phyloP scores from a whole-genome alignment of 2,329 filamentous ascomycete genomes.

The Phaeosphaeria sp. region DNA sequence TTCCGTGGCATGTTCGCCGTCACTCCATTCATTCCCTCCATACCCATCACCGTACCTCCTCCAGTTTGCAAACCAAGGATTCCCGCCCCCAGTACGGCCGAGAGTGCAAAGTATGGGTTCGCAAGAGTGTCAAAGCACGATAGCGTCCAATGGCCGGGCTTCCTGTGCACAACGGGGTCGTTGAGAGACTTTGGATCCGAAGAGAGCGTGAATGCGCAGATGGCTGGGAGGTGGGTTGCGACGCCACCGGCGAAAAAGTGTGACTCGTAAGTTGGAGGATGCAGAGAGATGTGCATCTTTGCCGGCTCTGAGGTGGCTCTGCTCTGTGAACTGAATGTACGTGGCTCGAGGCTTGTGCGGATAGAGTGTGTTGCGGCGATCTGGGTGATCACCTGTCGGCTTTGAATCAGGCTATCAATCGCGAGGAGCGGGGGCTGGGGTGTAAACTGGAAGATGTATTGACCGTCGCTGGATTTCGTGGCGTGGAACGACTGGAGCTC shows the following conservation, averaged over 20 bases:
- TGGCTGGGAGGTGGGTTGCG: constrained; percentile 67
- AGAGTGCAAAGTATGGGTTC: constrained; percentile 76
- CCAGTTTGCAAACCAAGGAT: constrained; percentile 59
- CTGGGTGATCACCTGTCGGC: constrained; percentile 72
- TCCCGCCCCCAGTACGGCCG: constrained; percentile 67
- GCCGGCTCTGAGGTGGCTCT: constrained; percentile 66
- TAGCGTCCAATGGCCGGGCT: constrained; percentile 75
- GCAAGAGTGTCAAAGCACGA: constrained; percentile 80
- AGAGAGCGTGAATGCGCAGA: constrained; percentile 72
- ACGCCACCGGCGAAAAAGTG: constrained; percentile 75
- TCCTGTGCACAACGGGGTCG: constrained; percentile 9
- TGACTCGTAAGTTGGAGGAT: constrained; percentile 61
- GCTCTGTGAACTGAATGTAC: constrained; percentile 60
- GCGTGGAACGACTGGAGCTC: constrained; percentile 76
- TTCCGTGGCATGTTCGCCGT: background rate
- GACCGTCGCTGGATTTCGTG: constrained; percentile 70
- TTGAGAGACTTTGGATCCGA: background rate
- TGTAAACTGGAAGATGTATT: constrained; percentile 79
- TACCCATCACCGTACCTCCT: constrained; percentile 37
- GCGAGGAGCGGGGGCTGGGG: constrained; percentile 69
- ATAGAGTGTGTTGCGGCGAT: constrained; percentile 68
- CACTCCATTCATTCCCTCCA: constrained; percentile 49
- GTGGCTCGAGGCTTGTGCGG: constrained; percentile 76
- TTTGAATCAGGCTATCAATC: constrained; percentile 74
- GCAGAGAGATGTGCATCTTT: constrained; percentile 74